Evolutionary conservation across 2,329 filamentous ascomycete species (phyloP).

Genomic region (Diaporthe australafricana): DNA sequence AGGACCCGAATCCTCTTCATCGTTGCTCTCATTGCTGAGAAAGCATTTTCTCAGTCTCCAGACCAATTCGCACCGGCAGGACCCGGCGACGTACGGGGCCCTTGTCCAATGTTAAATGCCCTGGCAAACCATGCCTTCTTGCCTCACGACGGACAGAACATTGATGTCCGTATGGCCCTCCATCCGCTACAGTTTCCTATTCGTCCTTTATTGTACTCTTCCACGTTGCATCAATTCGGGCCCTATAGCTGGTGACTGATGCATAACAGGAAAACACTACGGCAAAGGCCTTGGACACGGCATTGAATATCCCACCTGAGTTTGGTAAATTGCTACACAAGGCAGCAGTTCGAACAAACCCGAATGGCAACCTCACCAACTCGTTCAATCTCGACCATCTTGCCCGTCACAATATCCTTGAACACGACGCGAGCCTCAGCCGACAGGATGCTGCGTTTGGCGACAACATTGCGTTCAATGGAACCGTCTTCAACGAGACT

Average conservation of each 20-base stretch:
- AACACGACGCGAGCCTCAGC: conserved; percentile 59
- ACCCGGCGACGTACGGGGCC: conserved; percentile 46
- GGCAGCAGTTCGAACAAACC: conserved; percentile 54
- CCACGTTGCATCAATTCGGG: no score
- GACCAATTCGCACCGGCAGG: conserved; percentile 22
- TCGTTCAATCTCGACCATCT: conserved; percentile 54
- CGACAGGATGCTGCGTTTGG: conserved; percentile 59
- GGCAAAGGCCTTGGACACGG: conserved; percentile 51
- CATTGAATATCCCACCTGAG: conserved; percentile 55
- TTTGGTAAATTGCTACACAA: conserved; percentile 55
- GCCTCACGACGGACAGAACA: conserved; percentile 56
- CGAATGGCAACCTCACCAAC: conserved; percentile 55
- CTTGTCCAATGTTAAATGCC: conserved; percentile 64
- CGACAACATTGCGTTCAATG: conserved; percentile 63
- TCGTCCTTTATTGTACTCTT: no score
- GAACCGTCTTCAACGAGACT: conserved; percentile 59
- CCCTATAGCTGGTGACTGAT: no score
- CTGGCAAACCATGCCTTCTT: conserved; percentile 63
- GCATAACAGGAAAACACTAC: conserved; percentile 51
- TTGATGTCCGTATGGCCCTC: no score
- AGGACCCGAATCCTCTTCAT: conserved; percentile 1
- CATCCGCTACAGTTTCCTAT: no score
- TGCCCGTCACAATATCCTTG: conserved; percentile 58
- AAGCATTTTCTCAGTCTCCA: conserved; percentile 16
- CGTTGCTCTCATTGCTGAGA: not conserved